These are phyloP conservation scores for Alternaria metachromatica DNA, from an alignment of 2,329 filamentous ascomycete genomes.

Conservation along the genomic window DNA sequence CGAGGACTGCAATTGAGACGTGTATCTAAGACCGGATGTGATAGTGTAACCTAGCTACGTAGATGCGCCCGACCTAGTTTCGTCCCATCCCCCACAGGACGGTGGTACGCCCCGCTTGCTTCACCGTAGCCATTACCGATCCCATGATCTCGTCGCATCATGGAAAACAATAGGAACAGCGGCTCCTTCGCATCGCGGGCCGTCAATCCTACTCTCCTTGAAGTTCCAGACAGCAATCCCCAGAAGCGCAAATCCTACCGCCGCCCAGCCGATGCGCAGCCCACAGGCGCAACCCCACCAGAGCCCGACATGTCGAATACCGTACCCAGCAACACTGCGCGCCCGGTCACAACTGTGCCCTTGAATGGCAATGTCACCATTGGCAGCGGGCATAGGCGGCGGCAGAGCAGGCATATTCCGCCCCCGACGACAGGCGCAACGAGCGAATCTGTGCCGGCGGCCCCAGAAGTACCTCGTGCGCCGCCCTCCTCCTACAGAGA, in stretches of 20 bases:
- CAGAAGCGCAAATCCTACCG: slow-evolving; percentile 45
- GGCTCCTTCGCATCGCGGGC: slow-evolving; percentile 31
- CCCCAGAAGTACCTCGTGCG: slow-evolving; percentile 67
- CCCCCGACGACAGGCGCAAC: slow-evolving; percentile 31
- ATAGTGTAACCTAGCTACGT: slow-evolving; percentile 23
- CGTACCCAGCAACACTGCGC: slow-evolving; percentile 41
- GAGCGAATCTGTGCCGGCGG: slow-evolving; percentile 48
- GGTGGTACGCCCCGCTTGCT: slow-evolving; percentile 16
- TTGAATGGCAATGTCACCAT: slow-evolving; percentile 30
- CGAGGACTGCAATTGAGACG: slow-evolving; percentile 20
- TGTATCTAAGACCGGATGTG: slow-evolving; percentile 23
- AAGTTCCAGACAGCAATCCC: slow-evolving; percentile 36
- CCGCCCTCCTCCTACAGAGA: slow-evolving; percentile 53
- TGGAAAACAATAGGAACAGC: slow-evolving; percentile 41
- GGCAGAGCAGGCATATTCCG: slow-evolving; percentile 42
- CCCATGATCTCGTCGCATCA: slow-evolving; percentile 33
- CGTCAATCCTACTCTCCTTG: slow-evolving; percentile 30
- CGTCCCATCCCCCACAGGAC: slow-evolving; percentile 18
- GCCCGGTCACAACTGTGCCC: slow-evolving; percentile 26
- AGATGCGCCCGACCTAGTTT: slow-evolving; percentile 5
- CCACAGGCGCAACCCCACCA: slow-evolving; percentile 20
- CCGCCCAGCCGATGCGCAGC: slow-evolving; percentile 40
- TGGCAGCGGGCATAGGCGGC: slow-evolving; percentile 39
- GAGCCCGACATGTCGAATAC: slow-evolving; percentile 22
- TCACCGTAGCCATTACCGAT: slow-evolving; percentile 13